phyloP scores from a whole-genome alignment of 352 stramenopile species.

The Globisporangium iwayamae region DNA sequence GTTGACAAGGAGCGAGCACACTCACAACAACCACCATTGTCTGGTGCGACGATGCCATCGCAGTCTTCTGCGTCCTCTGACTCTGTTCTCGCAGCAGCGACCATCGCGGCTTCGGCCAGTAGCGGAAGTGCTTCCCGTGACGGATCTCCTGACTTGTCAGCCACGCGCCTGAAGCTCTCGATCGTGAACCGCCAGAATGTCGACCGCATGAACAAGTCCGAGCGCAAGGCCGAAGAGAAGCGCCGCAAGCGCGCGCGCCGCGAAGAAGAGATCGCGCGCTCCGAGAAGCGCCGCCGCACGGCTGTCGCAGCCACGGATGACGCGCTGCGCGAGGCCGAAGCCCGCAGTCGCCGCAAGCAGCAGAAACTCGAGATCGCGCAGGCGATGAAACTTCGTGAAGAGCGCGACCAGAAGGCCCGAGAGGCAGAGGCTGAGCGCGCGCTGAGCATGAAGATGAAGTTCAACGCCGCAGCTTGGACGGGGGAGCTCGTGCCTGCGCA shows the following conservation, averaged over 20 bases:
- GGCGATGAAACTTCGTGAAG: slow-evolving; percentile 54
- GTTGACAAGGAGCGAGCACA: slow-evolving; percentile 7
- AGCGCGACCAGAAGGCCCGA: slow-evolving; percentile 47
- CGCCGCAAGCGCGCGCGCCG: slow-evolving; percentile 62
- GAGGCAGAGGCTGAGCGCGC: slow-evolving; percentile 45
- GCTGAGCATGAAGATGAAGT: slow-evolving; percentile 53
- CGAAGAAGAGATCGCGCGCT: slow-evolving; percentile 75
- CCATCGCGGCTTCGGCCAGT: background rate
- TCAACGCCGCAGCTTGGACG: slow-evolving; percentile 53
- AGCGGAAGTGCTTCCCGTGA: slow-evolving; percentile 1
- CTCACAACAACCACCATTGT: background rate
- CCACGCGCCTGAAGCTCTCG: slow-evolving; percentile 59
- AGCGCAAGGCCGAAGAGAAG: slow-evolving; percentile 85
- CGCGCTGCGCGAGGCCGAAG: slow-evolving; percentile 73
- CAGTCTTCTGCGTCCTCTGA: background rate
- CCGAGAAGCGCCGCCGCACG: slow-evolving; percentile 72
- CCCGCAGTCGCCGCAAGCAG: slow-evolving; percentile 57
- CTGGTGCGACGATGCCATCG: background rate
- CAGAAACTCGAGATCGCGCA: slow-evolving; percentile 71
- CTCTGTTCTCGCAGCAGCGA: slow-evolving; percentile 8
- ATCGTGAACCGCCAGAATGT: slow-evolving; percentile 64
- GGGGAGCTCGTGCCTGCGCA: slow-evolving; percentile 36
- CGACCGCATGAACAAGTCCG: slow-evolving; percentile 80
- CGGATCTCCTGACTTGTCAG: slow-evolving; percentile 26
- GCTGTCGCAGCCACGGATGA: slow-evolving; percentile 78